phyloP scores from a whole-genome alignment of 2,329 filamentous ascomycete genomes.

The Pleurostoma richardsiae region DNA sequence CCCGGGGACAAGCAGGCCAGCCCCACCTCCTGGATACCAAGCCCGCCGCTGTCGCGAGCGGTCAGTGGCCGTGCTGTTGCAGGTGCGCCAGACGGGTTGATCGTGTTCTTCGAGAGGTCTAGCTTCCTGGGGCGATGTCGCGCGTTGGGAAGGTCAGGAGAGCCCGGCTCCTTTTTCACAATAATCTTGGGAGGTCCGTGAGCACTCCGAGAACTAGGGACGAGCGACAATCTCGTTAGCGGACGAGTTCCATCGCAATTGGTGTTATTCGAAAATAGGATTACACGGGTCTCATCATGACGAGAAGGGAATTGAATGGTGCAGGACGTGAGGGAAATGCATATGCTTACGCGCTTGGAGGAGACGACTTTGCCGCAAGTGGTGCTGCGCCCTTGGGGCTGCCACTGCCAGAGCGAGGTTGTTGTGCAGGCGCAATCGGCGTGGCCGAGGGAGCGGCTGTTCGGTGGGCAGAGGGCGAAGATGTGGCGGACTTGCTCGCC shows the following conservation, averaged over 20 bases:
- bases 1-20: slow-evolving; percentile 92
- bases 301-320: background rate
- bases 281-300: background rate
- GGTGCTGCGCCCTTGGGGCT: slow-evolving; percentile 41
- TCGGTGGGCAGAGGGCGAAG: slow-evolving; percentile 41
- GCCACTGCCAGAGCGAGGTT: slow-evolving; percentile 44
- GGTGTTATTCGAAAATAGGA: background rate
- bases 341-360: slow-evolving; percentile 52
- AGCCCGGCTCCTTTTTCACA: slow-evolving; percentile 94
- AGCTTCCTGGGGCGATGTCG: slow-evolving; percentile 73
- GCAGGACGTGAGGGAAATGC: slow-evolving; percentile 11
- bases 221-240: slow-evolving; percentile 6
- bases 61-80: slow-evolving; percentile 70
- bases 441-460: slow-evolving; percentile 31
- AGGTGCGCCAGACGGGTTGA: slow-evolving; percentile 39
- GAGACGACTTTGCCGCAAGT: slow-evolving; percentile 47
- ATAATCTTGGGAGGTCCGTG: slow-evolving; percentile 69
- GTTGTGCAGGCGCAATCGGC: slow-evolving; percentile 31
- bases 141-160: slow-evolving; percentile 70
- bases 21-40: slow-evolving; percentile 87
- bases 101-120: slow-evolving; percentile 65
- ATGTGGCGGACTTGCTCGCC: slow-evolving; percentile 19
- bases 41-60: slow-evolving; percentile 61
- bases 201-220: slow-evolving; percentile 44
- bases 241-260: background rate